Conservation (phyloP, 1,139 yeast genomes). For the Kodamaea anthophila region DNA sequence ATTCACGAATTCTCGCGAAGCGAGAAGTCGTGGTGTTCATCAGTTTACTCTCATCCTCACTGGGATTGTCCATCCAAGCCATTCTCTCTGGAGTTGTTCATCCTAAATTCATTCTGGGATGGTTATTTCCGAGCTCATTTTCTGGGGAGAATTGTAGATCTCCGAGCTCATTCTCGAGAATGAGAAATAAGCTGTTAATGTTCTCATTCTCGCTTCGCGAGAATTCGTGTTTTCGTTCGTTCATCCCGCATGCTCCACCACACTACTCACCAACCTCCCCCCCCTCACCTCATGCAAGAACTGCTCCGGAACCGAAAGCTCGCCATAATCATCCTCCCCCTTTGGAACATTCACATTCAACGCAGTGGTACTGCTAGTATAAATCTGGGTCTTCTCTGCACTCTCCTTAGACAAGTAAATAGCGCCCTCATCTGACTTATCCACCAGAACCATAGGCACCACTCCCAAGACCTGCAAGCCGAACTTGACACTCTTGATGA, state of each 20-base stretch:
- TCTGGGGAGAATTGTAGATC: too few species aligned
- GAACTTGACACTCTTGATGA: constrained; percentile 74
- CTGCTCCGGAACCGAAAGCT: constrained; percentile 84
- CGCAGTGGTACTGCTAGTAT: constrained; percentile 79
- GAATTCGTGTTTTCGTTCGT: neutral
- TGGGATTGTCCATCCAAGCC: too few species aligned
- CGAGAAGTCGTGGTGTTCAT: too few species aligned
- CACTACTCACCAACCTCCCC: constrained; percentile 38
- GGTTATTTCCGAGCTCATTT: too few species aligned
- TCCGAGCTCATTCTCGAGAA: too few species aligned
- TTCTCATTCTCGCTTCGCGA: neutral
- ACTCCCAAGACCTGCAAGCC: constrained; percentile 79
- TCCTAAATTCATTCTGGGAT: too few species aligned
- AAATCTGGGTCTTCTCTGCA: constrained; percentile 56
- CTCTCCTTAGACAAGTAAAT: constrained; percentile 72
- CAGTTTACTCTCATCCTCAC: too few species aligned
- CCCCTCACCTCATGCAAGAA: constrained; percentile 51
- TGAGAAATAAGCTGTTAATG: too few species aligned
- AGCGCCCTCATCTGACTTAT: constrained; percentile 82
- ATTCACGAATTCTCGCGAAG: too few species aligned
- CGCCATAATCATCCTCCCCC: constrained; percentile 54
- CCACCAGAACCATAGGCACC: constrained; percentile 79
- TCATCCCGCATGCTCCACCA: constrained; percentile 44
- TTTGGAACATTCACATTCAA: constrained; percentile 78
- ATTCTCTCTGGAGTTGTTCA: too few species aligned